These are phyloP conservation scores for Calycina herbarum DNA, from an alignment of 2,329 filamentous ascomycete genomes.

Conservation along the genomic window DNA sequence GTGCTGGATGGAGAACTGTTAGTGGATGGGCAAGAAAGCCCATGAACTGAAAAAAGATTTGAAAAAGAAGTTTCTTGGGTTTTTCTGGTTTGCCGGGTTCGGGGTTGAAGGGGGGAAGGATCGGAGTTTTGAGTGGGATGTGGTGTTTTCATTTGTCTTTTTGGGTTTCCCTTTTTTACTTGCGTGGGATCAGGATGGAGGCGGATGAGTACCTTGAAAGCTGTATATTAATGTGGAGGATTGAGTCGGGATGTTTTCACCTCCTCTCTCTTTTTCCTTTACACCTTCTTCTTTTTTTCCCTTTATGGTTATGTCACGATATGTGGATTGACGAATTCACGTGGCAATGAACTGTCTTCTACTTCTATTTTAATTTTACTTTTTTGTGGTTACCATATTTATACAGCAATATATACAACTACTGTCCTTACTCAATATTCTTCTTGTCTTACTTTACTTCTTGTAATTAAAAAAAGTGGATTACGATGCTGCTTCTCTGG, in stretches of 20 bases:
- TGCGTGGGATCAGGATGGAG: background rate
- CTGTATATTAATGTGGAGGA: slow-evolving; percentile 2
- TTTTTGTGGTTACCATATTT: background rate
- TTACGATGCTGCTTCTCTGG: background rate
- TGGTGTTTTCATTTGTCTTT: background rate
- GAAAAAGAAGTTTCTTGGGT: background rate
- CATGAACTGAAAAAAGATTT: slow-evolving; percentile 12
- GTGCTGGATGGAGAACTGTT: slow-evolving; percentile 61
- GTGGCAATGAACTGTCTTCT: background rate
- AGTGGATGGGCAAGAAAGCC: slow-evolving; percentile 67
- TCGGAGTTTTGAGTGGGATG: slow-evolving; percentile 1
- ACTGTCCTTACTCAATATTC: background rate
- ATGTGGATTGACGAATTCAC: slow-evolving; percentile 2
- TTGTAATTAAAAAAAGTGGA: background rate
- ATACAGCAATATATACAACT: background rate
- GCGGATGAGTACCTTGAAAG: background rate
- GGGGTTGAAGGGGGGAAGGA: background rate
- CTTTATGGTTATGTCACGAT: background rate
- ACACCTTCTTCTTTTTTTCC: background rate
- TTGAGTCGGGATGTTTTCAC: background rate
- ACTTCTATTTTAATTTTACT: background rate
- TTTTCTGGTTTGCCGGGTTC: slow-evolving; percentile 1
- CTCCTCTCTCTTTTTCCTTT: slow-evolving; percentile 1
- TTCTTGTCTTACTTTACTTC: background rate
- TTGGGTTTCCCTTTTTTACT: background rate